Evolutionary conservation across 2,329 filamentous ascomycete species (phyloP).

Genomic region (Mycosphaerella sp.): DNA sequence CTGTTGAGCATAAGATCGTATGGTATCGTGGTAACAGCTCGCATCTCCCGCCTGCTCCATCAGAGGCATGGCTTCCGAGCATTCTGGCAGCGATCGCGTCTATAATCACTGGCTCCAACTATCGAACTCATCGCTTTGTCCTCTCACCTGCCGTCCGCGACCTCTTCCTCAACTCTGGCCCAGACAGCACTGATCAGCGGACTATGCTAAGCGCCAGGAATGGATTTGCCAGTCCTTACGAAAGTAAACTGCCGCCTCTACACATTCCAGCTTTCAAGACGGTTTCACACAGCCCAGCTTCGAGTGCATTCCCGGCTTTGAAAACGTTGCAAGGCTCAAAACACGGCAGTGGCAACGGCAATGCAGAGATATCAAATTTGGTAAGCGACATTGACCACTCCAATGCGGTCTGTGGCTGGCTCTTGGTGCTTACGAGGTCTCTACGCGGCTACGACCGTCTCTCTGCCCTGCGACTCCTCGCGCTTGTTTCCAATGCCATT

Average conservation of each 20-base stretch:
- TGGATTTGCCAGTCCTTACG: slow-evolving; percentile 23
- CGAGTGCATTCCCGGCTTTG: slow-evolving; percentile 41
- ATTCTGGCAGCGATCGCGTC: slow-evolving; percentile 71
- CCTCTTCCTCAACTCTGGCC: slow-evolving; percentile 24
- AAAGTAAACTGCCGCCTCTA: slow-evolving; percentile 31
- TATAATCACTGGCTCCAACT: slow-evolving; percentile 72
- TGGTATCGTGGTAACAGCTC: slow-evolving; percentile 23
- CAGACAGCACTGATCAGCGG: slow-evolving; percentile 21
- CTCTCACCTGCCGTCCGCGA: slow-evolving; percentile 43
- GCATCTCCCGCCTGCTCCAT: slow-evolving; percentile 48
- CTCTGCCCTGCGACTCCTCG: slow-evolving; percentile 38
- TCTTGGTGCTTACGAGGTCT: slow-evolving; percentile 41
- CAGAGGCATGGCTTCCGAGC: slow-evolving; percentile 53
- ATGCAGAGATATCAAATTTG: slow-evolving; percentile 11
- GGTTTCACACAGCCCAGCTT: slow-evolving; percentile 31
- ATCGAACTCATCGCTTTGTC: slow-evolving; percentile 58
- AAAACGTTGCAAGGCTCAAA: slow-evolving; percentile 30
- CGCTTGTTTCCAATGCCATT: slow-evolving; percentile 32
- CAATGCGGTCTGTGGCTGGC: slow-evolving; percentile 44
- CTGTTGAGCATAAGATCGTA: slow-evolving; percentile 23
- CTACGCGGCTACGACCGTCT: slow-evolving; percentile 38
- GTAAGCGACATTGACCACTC: slow-evolving; percentile 38
- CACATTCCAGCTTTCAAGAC: slow-evolving; percentile 38
- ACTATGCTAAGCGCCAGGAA: slow-evolving; percentile 22
- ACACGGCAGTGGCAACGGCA: slow-evolving; percentile 10